These are phyloP conservation scores for Candida pseudoviswanathii DNA, from an alignment of 1,139 yeast genomes.

Conservation along the genomic window DNA sequence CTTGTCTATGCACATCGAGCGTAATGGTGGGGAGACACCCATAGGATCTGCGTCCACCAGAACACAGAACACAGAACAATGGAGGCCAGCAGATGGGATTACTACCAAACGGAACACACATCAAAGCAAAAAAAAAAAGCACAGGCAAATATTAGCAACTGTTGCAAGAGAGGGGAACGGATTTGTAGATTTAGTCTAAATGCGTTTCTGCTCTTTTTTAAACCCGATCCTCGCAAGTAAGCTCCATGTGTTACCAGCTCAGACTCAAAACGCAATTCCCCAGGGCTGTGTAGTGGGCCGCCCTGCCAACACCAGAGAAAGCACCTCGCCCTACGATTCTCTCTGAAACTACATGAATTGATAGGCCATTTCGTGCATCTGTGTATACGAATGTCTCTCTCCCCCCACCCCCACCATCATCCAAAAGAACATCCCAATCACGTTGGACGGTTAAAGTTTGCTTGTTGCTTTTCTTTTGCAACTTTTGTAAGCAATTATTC, in stretches of 20 bases:
- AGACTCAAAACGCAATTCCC: too few species aligned
- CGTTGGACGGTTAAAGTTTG: neutral
- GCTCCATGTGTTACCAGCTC: neutral
- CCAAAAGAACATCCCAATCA: too few species aligned
- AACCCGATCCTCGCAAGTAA: neutral
- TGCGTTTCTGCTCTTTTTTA: neutral
- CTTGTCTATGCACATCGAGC: too few species aligned
- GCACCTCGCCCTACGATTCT: too few species aligned
- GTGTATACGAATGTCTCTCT: neutral
- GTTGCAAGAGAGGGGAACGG: conserved; percentile 1
- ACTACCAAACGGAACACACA: neutral
- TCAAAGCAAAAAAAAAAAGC: neutral
- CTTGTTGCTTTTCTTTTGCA: neutral
- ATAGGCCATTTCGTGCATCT: too few species aligned
- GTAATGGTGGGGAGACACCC: neutral
- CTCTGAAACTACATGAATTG: too few species aligned
- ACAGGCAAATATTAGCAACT: conserved; percentile 2
- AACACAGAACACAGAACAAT: neutral
- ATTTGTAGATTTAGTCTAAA: neutral
- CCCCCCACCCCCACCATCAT: too few species aligned
- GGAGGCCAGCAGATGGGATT: neutral
- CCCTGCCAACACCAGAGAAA: too few species aligned
- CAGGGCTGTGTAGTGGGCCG: too few species aligned
- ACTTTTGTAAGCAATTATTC: neutral
- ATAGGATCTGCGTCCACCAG: neutral